These are phyloP conservation scores for Fraxinus albicans DNA, from an alignment of 305 asterid species.

Conservation along the genomic window DNA sequence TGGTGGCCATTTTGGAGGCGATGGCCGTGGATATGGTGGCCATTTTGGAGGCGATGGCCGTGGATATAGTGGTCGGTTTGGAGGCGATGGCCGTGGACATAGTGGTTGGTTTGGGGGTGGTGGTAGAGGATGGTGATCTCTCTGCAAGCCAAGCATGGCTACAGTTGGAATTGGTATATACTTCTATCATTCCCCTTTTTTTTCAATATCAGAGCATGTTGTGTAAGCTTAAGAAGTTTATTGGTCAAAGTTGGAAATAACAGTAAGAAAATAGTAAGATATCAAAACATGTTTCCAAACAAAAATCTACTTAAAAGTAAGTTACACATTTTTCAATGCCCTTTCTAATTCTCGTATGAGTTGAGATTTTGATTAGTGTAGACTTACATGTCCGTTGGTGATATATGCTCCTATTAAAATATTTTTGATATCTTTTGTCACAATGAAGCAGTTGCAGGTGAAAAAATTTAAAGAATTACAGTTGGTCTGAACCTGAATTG, in stretches of 20 bases:
- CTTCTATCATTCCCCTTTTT: neutral
- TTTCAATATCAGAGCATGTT: neutral
- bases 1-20: constrained; percentile 27
- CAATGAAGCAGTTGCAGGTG: neutral
- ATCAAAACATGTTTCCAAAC: neutral
- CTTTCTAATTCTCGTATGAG: neutral
- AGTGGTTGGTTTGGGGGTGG: constrained; percentile 18
- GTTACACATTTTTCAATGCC: neutral
- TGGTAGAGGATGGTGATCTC: constrained; percentile 24
- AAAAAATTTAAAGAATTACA: neutral
- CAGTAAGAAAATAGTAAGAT: neutral
- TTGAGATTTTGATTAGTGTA: neutral
- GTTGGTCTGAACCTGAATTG: neutral
- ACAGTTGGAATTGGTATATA: constrained; percentile 22
- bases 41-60: constrained; percentile 19
- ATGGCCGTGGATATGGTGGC: constrained; percentile 34
- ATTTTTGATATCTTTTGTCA: neutral
- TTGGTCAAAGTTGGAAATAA: neutral
- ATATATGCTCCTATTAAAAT: neutral
- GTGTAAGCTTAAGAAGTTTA: neutral
- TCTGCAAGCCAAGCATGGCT: constrained; percentile 39
- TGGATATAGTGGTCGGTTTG: constrained; percentile 3
- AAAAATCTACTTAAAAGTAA: neutral
- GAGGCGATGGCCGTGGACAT: constrained; percentile 40
- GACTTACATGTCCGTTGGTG: neutral